Evolutionary conservation across 1,284 basidiomycete species (phyloP).

Genomic region (Tilletia caries): DNA sequence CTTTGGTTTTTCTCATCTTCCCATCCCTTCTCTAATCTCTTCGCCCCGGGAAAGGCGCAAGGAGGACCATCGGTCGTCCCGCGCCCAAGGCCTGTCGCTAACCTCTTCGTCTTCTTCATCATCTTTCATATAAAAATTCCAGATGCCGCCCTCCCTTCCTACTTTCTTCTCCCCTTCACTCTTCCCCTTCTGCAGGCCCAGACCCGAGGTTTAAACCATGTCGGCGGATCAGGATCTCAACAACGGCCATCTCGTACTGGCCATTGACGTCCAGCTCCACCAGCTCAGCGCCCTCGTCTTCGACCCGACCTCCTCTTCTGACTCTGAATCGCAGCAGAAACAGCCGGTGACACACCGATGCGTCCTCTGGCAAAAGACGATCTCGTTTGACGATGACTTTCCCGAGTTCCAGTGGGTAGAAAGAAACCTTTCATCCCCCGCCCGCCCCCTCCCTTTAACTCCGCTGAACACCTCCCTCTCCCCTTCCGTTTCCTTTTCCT

Average conservation of each 20-base stretch:
- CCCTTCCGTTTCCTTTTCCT: too few species aligned
- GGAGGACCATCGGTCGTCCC: too few species aligned
- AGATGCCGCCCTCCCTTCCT: too few species aligned
- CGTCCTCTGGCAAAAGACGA: background rate
- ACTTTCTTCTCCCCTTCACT: background rate
- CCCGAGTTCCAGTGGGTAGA: background rate
- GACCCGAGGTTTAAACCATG: too few species aligned
- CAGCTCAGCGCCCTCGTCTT: slow-evolving; percentile 6
- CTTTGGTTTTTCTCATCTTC: too few species aligned
- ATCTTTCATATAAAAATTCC: too few species aligned
- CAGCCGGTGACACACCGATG: background rate
- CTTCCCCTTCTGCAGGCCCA: background rate
- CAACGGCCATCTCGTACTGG: background rate
- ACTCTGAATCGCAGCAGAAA: background rate
- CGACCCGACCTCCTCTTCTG: background rate
- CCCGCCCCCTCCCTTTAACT: background rate
- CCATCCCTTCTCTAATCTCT: too few species aligned
- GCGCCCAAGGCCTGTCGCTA: too few species aligned
- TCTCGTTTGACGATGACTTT: background rate
- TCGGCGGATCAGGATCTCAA: too few species aligned
- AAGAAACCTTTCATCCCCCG: too few species aligned
- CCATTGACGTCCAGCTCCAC: slow-evolving; percentile 7
- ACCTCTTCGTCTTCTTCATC: too few species aligned
- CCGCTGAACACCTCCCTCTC: background rate
- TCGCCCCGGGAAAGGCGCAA: too few species aligned